Base-by-base conservation (phyloP, 148 eudicot genomes). In the Fagopyrum tataricum region DNA sequence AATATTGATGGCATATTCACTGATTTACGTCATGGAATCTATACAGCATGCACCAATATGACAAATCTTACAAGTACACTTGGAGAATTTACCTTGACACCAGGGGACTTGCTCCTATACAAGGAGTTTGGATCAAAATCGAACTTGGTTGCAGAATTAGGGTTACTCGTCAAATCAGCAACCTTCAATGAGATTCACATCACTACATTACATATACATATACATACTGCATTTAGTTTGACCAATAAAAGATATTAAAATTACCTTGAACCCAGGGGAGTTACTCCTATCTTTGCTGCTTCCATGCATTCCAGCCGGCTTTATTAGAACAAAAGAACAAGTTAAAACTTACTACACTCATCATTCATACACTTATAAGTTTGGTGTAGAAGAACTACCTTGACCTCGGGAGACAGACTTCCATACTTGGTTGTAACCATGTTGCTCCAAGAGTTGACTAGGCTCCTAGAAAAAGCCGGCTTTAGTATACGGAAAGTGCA, bases 241-340 rank as follows among this genome's bases (percentile, higher is more conserved):
- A 31, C 2, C 37, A 31, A 31, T 31, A 31, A 31, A 3, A 6
- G 9, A 11, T 55, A 31, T 31, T 31, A 31, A 31, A 31, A 31
- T 31, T 31, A 59, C 66, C 66, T 59, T 24, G 14, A 24, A 0
- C 40, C 5, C 66, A 59, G 66, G 40, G 66, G 39, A 24, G 15
- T 59, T 59, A 59, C 66, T 59, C 40, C 66, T 59, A 24, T 24
- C 40, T 59, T 59, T 14, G 66, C 14, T 24, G 66, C 66, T 59
- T 13, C 39, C 24, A 40, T 20, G n/a, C n/a, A n/a, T n/a, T n/a
- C n/a, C n/a, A n/a, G n/a, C n/a, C n/a, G n/a, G n/a, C n/a, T n/a
- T n/a, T n/a, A n/a, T n/a, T n/a, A n/a, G n/a, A n/a, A n/a, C n/a
- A n/a, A n/a, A n/a, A n/a, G n/a, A n/a, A n/a, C n/a, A n/a, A n/a